Evolutionary conservation across 139 green algal genomes (phyloP).

Genomic region (Dunaliella sp.): DNA sequence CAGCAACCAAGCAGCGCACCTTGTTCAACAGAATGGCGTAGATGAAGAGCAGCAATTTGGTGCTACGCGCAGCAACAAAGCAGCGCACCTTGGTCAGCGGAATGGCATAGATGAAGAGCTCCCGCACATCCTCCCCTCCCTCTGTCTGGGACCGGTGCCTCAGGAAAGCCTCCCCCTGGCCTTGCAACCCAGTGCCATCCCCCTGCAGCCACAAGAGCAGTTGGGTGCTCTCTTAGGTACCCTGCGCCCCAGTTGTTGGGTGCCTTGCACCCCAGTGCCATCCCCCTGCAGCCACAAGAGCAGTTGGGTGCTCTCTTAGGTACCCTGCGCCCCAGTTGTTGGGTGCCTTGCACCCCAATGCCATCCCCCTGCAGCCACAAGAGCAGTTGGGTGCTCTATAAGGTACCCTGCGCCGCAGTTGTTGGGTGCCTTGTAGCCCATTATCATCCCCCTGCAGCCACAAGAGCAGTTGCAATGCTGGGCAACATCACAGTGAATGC

Average conservation of each 20-base stretch:
- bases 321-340: no score
- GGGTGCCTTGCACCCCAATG: background rate
- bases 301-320: no score
- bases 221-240: no score
- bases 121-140: background rate
- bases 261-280: background rate
- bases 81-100: slow-evolving; percentile 14
- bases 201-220: background rate
- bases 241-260: no score
- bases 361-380: background rate
- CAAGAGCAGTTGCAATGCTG: no score
- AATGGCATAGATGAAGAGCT: slow-evolving; percentile 36
- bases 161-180: background rate
- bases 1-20: no score
- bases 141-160: background rate
- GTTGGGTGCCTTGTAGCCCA: background rate
- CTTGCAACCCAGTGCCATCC: background rate
- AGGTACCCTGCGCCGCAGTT: no score
- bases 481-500: no score
- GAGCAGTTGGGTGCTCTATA: no score
- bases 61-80: no score
- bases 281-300: background rate
- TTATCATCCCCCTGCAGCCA: background rate
- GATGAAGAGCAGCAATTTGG: no score
- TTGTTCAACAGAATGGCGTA: no score